Evolutionary conservation across 2,329 filamentous ascomycete genomes (phyloP).

Genomic region (Intubia oerlemansii): DNA sequence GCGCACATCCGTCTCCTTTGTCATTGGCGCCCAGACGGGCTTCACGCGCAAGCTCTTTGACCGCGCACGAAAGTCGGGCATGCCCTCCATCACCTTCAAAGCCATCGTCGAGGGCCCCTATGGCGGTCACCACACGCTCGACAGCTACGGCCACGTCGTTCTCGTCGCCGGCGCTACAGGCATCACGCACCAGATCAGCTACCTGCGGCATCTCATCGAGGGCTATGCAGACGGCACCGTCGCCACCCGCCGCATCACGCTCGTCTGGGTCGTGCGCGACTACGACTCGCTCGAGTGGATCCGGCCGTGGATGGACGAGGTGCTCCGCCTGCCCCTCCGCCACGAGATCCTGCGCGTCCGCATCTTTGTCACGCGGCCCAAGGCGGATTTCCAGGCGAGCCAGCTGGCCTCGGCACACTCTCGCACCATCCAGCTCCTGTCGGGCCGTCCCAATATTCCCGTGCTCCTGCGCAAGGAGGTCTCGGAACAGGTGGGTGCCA

Average conservation of each 20-base stretch:
- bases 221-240: constrained; percentile 50
- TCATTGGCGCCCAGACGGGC: constrained; percentile 73
- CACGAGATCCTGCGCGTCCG: constrained; percentile 69
- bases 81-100: constrained; percentile 35
- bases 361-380: constrained; percentile 76
- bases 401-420: constrained; percentile 44
- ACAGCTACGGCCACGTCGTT: constrained; percentile 80
- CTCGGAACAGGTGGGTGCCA: constrained; percentile 62
- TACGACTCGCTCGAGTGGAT: constrained; percentile 86
- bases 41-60: constrained; percentile 69
- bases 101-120: constrained; percentile 85
- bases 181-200: constrained; percentile 87
- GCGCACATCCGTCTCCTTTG: constrained; percentile 46
- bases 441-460: constrained; percentile 66
- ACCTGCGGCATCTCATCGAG: constrained; percentile 55
- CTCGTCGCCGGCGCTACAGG: constrained; percentile 85
- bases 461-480: constrained; percentile 68
- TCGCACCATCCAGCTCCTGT: constrained; percentile 74
- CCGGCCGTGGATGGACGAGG: constrained; percentile 55
- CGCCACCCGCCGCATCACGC: constrained; percentile 59
- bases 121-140: constrained; percentile 59
- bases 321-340: constrained; percentile 61
- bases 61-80: constrained; percentile 33
- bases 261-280: constrained; percentile 86
- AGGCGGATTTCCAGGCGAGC: constrained; percentile 45